Percentiles rank a stretch among this genome's conserved stretches.
These are phyloP conservation scores for Schwanniomyces sp. DNA, from an alignment of 805 yeast genomes.

Conservation along the genomic window DNA sequence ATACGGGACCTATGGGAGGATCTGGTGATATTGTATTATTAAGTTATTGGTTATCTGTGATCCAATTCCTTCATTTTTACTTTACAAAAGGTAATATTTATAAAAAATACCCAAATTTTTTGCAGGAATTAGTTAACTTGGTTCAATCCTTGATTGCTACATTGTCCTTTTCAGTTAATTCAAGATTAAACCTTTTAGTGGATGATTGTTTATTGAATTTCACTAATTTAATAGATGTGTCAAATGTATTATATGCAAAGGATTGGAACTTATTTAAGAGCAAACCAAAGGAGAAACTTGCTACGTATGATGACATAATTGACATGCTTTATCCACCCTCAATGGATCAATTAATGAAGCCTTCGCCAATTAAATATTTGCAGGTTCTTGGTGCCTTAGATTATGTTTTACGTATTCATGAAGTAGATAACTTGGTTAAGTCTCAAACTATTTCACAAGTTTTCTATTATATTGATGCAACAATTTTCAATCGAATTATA, in stretches of 20 bases:
- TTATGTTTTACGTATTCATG: conserved; percentile 79
- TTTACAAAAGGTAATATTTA: conserved; percentile 63
- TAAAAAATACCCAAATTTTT: conserved; percentile 50
- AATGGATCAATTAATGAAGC: conserved; percentile 73
- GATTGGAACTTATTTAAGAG: conserved; percentile 56
- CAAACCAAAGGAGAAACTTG: conserved; percentile 39
- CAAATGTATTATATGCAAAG: conserved; percentile 72
- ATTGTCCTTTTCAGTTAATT: conserved; percentile 62
- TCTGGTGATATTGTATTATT: conserved; percentile 66
- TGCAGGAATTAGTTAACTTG: conserved; percentile 65
- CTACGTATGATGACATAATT: conserved; percentile 70
- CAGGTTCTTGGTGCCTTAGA: conserved; percentile 87
- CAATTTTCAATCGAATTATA: conserved; percentile 71
- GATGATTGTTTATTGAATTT: conserved; percentile 73
- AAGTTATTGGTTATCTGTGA: conserved; percentile 86
- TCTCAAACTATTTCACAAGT: conserved; percentile 78
- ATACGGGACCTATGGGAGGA: conserved; percentile 25
- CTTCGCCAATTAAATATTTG: conserved; percentile 83
- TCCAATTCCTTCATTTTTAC: conserved; percentile 77
- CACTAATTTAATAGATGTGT: conserved; percentile 79
- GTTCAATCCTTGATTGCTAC: conserved; percentile 64
- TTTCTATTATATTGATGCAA: conserved; percentile 72
- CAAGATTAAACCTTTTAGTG: conserved; percentile 53
- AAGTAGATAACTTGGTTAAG: conserved; percentile 73
- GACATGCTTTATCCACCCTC: conserved; percentile 85